Evolutionary conservation across 331 rosid species (phyloP).

Genomic region (Pyrus hybrid): DNA sequence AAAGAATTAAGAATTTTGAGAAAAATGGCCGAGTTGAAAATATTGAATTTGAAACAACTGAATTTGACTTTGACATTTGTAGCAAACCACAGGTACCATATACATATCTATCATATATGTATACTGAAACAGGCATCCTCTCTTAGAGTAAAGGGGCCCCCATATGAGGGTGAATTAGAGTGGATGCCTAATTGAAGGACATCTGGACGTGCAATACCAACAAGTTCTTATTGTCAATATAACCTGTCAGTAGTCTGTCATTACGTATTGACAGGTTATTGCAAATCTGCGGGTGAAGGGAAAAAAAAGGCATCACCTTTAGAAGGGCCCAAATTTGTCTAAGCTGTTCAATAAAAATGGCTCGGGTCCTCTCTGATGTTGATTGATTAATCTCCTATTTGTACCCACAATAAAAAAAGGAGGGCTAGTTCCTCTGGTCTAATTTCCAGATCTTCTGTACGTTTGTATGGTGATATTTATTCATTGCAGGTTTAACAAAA

Average conservation of each 20-base stretch:
- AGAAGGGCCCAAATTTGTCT: too few relatives aligned
- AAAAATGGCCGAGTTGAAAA: too few relatives aligned
- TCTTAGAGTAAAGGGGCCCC: background rate
- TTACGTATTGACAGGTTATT: too few relatives aligned
- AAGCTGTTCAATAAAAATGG: background rate
- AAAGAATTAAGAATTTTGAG: too few relatives aligned
- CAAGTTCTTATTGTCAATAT: background rate
- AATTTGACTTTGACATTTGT: too few relatives aligned
- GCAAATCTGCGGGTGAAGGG: too few relatives aligned
- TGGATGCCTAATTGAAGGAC: background rate
- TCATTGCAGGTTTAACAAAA: constrained; percentile 55
- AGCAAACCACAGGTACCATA: too few relatives aligned
- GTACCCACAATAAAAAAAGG: background rate
- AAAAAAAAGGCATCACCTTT: too few relatives aligned
- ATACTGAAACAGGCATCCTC: background rate
- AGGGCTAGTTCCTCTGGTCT: background rate
- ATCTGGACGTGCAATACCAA: background rate
- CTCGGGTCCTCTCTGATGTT: background rate
- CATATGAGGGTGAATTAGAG: background rate
- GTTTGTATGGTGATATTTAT: constrained; percentile 23
- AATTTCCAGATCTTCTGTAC: background rate
- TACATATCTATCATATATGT: background rate
- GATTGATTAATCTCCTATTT: background rate
- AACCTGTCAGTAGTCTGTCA: background rate
- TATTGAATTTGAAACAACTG: too few relatives aligned